Base-by-base conservation (phyloP, 139 green algal genomes). In the Volvox reticuliferus region DNA sequence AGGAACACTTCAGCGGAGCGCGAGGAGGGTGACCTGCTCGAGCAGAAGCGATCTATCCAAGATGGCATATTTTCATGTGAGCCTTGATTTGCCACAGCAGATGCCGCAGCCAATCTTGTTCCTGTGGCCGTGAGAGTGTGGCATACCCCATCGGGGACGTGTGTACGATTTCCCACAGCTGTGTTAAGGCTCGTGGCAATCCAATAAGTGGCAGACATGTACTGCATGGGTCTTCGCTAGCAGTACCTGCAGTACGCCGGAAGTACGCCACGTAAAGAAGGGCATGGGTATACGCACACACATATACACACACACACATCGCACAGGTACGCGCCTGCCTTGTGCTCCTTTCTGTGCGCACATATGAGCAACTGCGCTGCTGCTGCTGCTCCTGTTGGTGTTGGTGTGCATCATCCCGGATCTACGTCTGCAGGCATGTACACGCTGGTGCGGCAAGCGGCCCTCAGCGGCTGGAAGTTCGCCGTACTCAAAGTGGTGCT, bases 351-450 rank as follows among this genome's bases (percentile, higher is more conserved):
- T 55, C 9, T 9, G n/a, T n/a, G n/a, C n/a, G n/a, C n/a, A n/a
- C n/a, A n/a, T n/a, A n/a, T n/a, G 44, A 55, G 44, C 44, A 55
- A 55, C 9, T 55, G 44, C 65, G 65, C 65, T 73, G 65, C 65
- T 73, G 65, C 65, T 28, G 65, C 9, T 28, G 65, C 12, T 73
- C 6, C 6, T 73, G 65, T 73, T 2, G 65, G 12, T 73, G 2
- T 12, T 73, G 21, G 6, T 12, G 65, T 73, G 12, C 65, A 24
- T 69, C 17, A 24, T 73, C 24, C 21, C 65, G 21, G 65, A n/a
- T n/a, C n/a, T n/a, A n/a, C 24, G 65, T 37, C 30, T 61, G 13
- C 85, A 75, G 67, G 86, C 75, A 90, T 90, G 86, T 90, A 90
- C 86, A 90, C 86, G 13, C 33, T 90, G 32, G 75, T 77, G 2